phyloP scores from a whole-genome alignment of 2,329 filamentous ascomycete genomes.

The Phaeosphaeria sp. region DNA sequence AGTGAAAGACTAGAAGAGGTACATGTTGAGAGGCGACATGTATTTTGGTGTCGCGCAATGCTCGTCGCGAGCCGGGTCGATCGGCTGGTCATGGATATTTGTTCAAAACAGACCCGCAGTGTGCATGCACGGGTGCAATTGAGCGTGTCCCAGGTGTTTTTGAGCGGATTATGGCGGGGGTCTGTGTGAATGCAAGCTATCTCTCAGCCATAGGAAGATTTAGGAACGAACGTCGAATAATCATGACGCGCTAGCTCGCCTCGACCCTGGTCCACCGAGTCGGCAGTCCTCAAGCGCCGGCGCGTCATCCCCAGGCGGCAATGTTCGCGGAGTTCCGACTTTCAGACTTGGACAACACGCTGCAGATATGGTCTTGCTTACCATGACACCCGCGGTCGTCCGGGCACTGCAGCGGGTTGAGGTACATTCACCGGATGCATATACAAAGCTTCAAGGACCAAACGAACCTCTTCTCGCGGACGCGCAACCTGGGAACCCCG shows the following conservation, averaged over 20 bases:
- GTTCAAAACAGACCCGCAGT: slow-evolving; percentile 2
- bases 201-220: slow-evolving; percentile 26
- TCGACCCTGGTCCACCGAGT: neutral
- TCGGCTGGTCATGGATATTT: slow-evolving; percentile 39
- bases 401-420: slow-evolving; percentile 60
- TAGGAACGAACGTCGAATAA: slow-evolving; percentile 23
- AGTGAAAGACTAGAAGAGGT: slow-evolving; percentile 16
- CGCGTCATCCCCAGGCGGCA: slow-evolving; percentile 6
- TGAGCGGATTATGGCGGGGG: slow-evolving; percentile 6
- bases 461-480: slow-evolving; percentile 59
- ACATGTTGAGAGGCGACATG: slow-evolving; percentile 33
- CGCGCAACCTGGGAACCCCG: slow-evolving; percentile 67
- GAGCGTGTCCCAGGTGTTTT: slow-evolving; percentile 17
- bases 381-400: slow-evolving; percentile 74
- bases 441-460: slow-evolving; percentile 30
- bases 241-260: slow-evolving; percentile 36
- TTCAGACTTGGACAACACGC: slow-evolving; percentile 6
- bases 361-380: slow-evolving; percentile 73
- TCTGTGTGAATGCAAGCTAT: slow-evolving; percentile 10
- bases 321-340: slow-evolving; percentile 7
- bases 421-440: slow-evolving; percentile 21
- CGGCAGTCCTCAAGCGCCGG: neutral
- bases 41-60: slow-evolving; percentile 31
- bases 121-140: slow-evolving; percentile 29
- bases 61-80: slow-evolving; percentile 45